Percentiles rank a stretch among this genome's conserved stretches.
Evolutionary conservation across 2,329 filamentous ascomycete species (phyloP).

Genomic region (Calonectria montana): DNA sequence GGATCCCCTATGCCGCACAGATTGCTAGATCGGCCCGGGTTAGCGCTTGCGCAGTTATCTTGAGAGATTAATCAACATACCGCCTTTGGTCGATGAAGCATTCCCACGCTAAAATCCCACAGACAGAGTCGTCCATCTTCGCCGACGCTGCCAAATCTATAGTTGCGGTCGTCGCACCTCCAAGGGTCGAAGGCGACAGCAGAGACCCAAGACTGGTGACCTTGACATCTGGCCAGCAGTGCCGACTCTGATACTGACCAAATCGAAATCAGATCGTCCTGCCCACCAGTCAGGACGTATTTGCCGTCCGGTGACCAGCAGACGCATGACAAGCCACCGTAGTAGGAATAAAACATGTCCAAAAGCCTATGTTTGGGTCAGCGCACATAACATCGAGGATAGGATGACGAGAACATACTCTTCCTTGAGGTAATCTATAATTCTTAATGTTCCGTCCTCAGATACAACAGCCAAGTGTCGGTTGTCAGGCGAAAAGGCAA

Average conservation of each 20-base stretch:
- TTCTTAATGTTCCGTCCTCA: conserved; percentile 88
- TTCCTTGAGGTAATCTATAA: conserved; percentile 93
- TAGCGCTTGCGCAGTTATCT: conserved; percentile 21
- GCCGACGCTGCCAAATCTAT: conserved; percentile 94
- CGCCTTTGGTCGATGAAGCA: conserved; percentile 91
- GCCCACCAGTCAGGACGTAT: conserved; percentile 93
- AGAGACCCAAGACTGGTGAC: conserved; percentile 96
- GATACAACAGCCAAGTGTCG: conserved; percentile 89
- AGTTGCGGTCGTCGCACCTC: conserved; percentile 95
- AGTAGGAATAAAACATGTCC: conserved; percentile 90
- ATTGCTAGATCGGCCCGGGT: conserved; percentile 32
- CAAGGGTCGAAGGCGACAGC: conserved; percentile 95
- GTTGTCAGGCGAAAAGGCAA: conserved; percentile 91
- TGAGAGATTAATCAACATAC: conserved; percentile 61
- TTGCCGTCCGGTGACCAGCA: conserved; percentile 98
- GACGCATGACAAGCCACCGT: conserved; percentile 90
- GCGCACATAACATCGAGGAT: not conserved
- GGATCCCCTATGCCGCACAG: conserved; percentile 59
- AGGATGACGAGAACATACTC: conserved; percentile 66
- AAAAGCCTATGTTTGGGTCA: conserved; percentile 69
- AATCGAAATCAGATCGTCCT: conserved; percentile 96
- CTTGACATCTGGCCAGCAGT: conserved; percentile 91
- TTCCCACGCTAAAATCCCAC: conserved; percentile 98
- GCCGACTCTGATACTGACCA: conserved; percentile 89
- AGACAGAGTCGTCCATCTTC: conserved; percentile 91